Conservation (phyloP, 1,284 basidiomycete species). For the Pyrrhoderma lamaoense region DNA sequence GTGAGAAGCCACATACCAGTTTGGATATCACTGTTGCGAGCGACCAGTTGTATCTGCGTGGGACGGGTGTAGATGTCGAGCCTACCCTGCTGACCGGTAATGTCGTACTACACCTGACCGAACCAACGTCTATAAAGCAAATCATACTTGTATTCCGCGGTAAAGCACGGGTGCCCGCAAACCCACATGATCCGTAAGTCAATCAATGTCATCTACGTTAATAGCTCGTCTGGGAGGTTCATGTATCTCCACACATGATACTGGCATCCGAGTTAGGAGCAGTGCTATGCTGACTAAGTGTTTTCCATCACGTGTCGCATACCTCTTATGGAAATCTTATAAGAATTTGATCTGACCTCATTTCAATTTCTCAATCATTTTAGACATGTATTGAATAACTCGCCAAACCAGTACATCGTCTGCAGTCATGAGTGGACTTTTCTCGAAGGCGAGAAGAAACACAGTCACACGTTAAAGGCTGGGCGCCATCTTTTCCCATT, state of each 20-base stretch:
- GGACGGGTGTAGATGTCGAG: constrained; percentile 78
- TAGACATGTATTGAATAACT: constrained; percentile 29
- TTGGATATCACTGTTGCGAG: constrained; percentile 73
- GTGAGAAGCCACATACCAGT: constrained; percentile 38
- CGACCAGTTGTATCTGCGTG: constrained; percentile 64
- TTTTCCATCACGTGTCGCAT: too few species aligned
- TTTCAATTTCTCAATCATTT: not conserved
- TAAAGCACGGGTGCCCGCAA: constrained; percentile 67
- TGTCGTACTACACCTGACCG: constrained; percentile 70
- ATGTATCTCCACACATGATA: too few species aligned
- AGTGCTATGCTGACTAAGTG: too few species aligned
- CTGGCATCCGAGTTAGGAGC: too few species aligned
- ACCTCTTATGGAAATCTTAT: too few species aligned
- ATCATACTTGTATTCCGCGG: constrained; percentile 79
- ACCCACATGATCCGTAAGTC: constrained; percentile 60
- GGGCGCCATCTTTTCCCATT: constrained; percentile 85
- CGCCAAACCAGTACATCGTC: constrained; percentile 54
- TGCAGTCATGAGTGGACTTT: constrained; percentile 87
- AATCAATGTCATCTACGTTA: not conserved
- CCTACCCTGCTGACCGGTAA: constrained; percentile 70
- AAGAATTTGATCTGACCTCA: not conserved
- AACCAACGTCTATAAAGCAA: constrained; percentile 81
- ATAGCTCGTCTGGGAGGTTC: too few species aligned
- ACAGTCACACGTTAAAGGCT: constrained; percentile 84
- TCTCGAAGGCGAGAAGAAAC: constrained; percentile 69